Conservation (phyloP, 2,329 filamentous ascomycete species). For the Arthrobotrys sinensis region DNA sequence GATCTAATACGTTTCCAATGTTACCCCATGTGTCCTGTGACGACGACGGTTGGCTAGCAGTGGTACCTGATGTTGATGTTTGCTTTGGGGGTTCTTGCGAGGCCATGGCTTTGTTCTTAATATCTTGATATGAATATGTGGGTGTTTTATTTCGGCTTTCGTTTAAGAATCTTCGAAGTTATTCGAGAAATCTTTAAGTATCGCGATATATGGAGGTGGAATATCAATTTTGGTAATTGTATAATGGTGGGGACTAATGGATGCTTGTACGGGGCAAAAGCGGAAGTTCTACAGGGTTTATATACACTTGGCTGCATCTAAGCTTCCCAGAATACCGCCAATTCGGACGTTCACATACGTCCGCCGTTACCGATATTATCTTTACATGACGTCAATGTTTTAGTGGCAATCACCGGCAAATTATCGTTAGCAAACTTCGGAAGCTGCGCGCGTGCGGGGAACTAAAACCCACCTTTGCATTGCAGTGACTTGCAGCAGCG, state of each 20-base stretch:
- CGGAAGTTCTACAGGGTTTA: constrained; percentile 14
- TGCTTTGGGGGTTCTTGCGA: constrained; percentile 5
- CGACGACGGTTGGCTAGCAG: background rate
- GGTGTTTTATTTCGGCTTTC: too few species aligned
- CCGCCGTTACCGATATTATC: background rate
- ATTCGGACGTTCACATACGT: background rate
- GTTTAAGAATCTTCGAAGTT: too few species aligned
- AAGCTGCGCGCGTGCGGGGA: constrained; percentile 5
- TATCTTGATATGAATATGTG: background rate
- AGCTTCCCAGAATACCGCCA: constrained; percentile 5
- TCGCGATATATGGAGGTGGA: too few species aligned
- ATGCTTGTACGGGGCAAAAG: background rate
- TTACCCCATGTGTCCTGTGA: background rate
- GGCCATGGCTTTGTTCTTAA: background rate
- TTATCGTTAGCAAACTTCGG: constrained; percentile 5
- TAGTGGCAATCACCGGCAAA: constrained; percentile 15
- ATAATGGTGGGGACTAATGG: background rate
- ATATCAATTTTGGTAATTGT: background rate
- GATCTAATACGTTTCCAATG: constrained; percentile 27
- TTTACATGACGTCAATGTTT: background rate
- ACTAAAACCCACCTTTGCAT: background rate
- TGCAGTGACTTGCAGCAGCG: background rate
- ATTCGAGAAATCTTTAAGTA: too few species aligned
- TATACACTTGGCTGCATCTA: constrained; percentile 3
- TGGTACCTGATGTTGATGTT: constrained; percentile 3